Base-by-base conservation (phyloP, 2,329 filamentous ascomycete genomes). In the Talaromyces sp. region DNA sequence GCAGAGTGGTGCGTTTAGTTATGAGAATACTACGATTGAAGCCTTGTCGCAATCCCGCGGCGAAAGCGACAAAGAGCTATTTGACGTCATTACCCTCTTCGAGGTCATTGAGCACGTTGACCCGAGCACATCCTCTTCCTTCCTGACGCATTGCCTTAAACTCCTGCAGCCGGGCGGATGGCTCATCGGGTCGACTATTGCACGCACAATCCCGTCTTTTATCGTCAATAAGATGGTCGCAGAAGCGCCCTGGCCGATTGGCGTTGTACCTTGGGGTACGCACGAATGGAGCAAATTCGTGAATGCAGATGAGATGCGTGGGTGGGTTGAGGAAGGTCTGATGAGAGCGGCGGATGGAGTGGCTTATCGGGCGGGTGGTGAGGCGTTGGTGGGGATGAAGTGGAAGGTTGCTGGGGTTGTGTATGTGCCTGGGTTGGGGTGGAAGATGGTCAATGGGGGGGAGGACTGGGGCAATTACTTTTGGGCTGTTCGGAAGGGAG, bases 281-380 rank as follows among this genome's bases (percentile, higher is more conserved):
- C 95, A 99, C 79, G 93, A 97, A 76, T 99, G 95, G 95, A 84
- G 84, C 68, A 96, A 98, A 81, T 99, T 98, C 79, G 89, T 99
- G 70, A 95, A 97, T 74, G 90, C 91, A 68, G 82, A 86, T 14
- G 94, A 98, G 83, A 76, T 79, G 50, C 67, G 75, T 43, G 75
- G 73, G 24, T 81, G 79, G 79, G 74, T 76, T 43, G 73, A 76
- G 66, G 73, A 79, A 63, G 78, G 74, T 0, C 65, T 79, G 73
- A 81, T 84, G 70, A 79, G 76, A 83, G 85, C 75, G 85, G 89
- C 63, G 62, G 75, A 77, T 65, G 66, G 69, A 5, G 65, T 56
- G 37, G 70, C 69, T 11, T 64, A 45, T 31, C 66, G 69, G 27
- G 71, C 69, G 6, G 74, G 75, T 2, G 66, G 70, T 24, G 67